These are phyloP conservation scores for Aspergillus sparsus DNA, from an alignment of 495 filamentous ascomycete species.

Conservation along the genomic window DNA sequence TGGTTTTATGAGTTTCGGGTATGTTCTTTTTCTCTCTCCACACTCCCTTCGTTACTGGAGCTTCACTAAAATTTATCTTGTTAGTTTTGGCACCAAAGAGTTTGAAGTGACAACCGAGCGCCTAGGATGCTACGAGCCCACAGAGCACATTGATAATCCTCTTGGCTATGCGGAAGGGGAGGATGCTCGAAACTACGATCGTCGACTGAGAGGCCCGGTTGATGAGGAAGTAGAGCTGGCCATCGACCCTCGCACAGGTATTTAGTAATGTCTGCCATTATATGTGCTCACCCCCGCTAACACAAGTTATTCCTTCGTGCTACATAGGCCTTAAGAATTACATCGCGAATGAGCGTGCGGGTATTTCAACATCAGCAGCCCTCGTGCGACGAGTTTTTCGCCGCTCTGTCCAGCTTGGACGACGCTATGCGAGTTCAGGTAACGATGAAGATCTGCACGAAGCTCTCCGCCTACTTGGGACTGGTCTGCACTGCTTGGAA, in stretches of 20 bases:
- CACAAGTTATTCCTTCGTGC: background rate
- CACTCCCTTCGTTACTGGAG: background rate
- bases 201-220: slow-evolving; percentile 74
- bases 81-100: slow-evolving; percentile 79
- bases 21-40: slow-evolving; percentile 1
- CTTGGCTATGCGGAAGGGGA: slow-evolving; percentile 76
- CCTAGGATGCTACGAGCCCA: slow-evolving; percentile 84
- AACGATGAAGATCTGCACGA: slow-evolving; percentile 79
- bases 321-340: slow-evolving; percentile 77
- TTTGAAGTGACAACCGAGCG: slow-evolving; percentile 89
- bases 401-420: slow-evolving; percentile 70
- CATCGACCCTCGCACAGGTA: slow-evolving; percentile 67
- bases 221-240: slow-evolving; percentile 76
- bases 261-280: background rate
- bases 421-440: slow-evolving; percentile 60
- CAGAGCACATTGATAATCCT: slow-evolving; percentile 88
- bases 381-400: slow-evolving; percentile 72
- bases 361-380: slow-evolving; percentile 73
- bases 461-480: slow-evolving; percentile 80
- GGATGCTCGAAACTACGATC: slow-evolving; percentile 81
- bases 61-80: background rate
- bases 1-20: slow-evolving; percentile 60
- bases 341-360: slow-evolving; percentile 76
- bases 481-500: slow-evolving; percentile 87
- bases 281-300: background rate